Conservation (phyloP, 257 asterid genomes). For the Fraxinus cuspidata region DNA sequence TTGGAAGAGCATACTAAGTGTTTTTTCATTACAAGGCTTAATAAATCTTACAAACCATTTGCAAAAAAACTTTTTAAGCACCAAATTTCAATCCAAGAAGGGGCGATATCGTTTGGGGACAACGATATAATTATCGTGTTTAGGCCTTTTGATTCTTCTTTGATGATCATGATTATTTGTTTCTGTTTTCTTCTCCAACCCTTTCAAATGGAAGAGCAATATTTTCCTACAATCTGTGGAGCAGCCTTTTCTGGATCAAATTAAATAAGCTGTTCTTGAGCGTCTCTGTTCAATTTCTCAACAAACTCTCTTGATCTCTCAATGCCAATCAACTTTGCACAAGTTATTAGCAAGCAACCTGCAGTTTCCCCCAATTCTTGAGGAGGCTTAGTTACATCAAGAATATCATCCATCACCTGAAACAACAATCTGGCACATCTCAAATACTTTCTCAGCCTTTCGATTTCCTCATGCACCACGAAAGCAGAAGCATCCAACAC, state of each 20-base stretch:
- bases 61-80: too few relatives aligned
- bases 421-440: slow-evolving; percentile 39
- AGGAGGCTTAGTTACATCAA: slow-evolving; percentile 39
- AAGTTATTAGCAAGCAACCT: slow-evolving; percentile 37
- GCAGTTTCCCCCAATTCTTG: slow-evolving; percentile 42
- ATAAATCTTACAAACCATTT: too few relatives aligned
- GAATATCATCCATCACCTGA: slow-evolving; percentile 45
- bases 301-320: slow-evolving; percentile 38
- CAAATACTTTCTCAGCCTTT: slow-evolving; percentile 36
- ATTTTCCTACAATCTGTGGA: slow-evolving; percentile 37
- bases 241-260: slow-evolving; percentile 44
- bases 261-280: slow-evolving; percentile 34
- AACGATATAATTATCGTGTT: too few relatives aligned
- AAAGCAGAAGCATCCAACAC: slow-evolving; percentile 39
- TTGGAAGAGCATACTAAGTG: too few relatives aligned
- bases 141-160: too few relatives aligned
- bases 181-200: too few relatives aligned
- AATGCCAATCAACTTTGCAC: slow-evolving; percentile 39
- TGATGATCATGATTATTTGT: too few relatives aligned
- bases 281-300: slow-evolving; percentile 31
- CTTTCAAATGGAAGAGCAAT: too few relatives aligned
- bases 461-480: slow-evolving; percentile 30
- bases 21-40: too few relatives aligned
- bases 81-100: too few relatives aligned
- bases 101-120: too few relatives aligned